phyloP scores from a whole-genome alignment of 345 rosid genomes.

The Euclidium syriacum region DNA sequence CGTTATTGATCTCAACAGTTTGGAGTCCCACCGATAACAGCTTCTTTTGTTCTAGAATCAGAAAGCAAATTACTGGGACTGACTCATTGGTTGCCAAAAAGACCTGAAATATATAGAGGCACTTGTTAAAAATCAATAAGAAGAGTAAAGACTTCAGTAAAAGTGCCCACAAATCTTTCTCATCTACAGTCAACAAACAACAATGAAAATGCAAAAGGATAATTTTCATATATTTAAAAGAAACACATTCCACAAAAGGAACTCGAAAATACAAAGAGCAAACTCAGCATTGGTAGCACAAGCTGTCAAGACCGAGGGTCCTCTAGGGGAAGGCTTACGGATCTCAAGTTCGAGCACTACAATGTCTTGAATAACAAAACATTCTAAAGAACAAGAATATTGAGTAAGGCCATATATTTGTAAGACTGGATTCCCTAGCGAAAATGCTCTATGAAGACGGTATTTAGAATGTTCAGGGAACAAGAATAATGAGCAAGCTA shows the following conservation, averaged over 20 bases:
- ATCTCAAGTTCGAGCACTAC: slow-evolving; percentile 4
- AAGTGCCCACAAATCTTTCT: neutral
- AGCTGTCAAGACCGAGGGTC: neutral
- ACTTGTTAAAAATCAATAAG: slow-evolving; percentile 9
- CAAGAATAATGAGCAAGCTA: slow-evolving; percentile 5
- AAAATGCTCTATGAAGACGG: neutral
- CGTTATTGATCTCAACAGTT: slow-evolving; percentile 68
- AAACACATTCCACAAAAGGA: neutral
- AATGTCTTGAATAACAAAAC: slow-evolving; percentile 6
- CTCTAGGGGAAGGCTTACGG: neutral
- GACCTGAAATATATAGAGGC: slow-evolving; percentile 44
- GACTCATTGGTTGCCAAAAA: slow-evolving; percentile 85
- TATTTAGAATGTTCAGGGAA: slow-evolving; percentile 1
- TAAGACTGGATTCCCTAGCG: neutral
- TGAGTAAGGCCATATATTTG: neutral
- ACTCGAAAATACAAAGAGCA: slow-evolving; percentile 6
- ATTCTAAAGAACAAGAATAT: neutral
- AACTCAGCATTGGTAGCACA: neutral
- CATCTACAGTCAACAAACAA: neutral
- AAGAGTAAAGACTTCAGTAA: slow-evolving; percentile 9
- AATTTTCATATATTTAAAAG: neutral
- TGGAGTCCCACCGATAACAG: slow-evolving; percentile 82
- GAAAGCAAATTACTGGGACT: slow-evolving; percentile 75
- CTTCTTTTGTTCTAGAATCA: slow-evolving; percentile 81
- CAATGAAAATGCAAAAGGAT: neutral